These are phyloP conservation scores for Trichoderma simmonsii DNA, from an alignment of 2,329 filamentous ascomycete genomes.

Conservation along the genomic window DNA sequence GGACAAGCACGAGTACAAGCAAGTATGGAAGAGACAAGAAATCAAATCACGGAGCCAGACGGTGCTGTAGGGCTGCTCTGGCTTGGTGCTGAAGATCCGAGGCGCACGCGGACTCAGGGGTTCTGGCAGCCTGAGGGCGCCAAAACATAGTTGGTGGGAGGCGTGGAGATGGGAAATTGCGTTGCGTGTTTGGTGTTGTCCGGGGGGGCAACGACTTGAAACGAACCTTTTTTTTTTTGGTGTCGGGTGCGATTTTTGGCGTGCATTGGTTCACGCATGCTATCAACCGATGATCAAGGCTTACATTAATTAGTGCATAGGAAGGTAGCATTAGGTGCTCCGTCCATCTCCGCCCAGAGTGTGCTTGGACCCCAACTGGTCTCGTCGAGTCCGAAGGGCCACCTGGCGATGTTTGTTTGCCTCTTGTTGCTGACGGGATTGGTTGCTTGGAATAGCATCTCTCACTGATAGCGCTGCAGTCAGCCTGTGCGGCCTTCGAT, in stretches of 20 bases:
- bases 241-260: background rate
- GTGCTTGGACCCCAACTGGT: background rate
- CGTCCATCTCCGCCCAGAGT: constrained; percentile 1
- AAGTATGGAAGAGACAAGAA: background rate
- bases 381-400: background rate
- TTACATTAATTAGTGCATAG: background rate
- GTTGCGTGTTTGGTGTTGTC: constrained; percentile 22
- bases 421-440: background rate
- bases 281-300: background rate
- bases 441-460: background rate
- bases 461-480: background rate
- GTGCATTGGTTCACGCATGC: constrained; percentile 12
- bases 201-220: constrained; percentile 18
- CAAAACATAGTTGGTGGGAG: constrained; percentile 19
- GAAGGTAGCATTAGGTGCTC: background rate
- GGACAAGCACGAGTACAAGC: background rate
- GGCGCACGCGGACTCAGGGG: constrained; percentile 17
- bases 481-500: background rate
- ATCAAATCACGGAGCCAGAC: background rate
- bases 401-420: background rate
- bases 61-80: constrained; percentile 17
- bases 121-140: constrained; percentile 6
- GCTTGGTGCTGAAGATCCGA: constrained; percentile 18
- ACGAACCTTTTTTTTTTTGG: constrained; percentile 11
- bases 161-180: constrained; percentile 29